A percentile compares a stretch with the other conserved stretches of the same genome.
Evolutionary conservation across 306 rosid genomes (phyloP).

Genomic region (Quercus engelmannii): DNA sequence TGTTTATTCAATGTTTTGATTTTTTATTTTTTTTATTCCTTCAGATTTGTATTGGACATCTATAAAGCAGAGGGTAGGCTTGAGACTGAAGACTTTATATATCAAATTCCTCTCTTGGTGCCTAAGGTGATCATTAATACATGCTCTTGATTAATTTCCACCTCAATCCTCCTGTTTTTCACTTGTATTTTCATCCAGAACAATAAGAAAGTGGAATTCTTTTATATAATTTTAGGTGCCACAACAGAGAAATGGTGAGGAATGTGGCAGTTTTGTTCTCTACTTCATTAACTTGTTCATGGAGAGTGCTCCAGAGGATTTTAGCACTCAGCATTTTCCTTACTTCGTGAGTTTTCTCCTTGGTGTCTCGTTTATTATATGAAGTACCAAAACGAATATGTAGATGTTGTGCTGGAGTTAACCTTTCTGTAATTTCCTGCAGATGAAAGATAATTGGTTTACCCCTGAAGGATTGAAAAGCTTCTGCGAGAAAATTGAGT

Average conservation of each 20-base stretch:
- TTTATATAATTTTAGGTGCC: conserved; percentile 53
- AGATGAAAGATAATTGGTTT: conserved; percentile 79
- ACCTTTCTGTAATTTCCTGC: conserved; percentile 34
- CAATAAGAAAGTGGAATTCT: not conserved
- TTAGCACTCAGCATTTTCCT: conserved; percentile 53
- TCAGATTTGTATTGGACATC: conserved; percentile 70
- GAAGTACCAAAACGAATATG: not conserved
- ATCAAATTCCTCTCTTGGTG: conserved; percentile 57
- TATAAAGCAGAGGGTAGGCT: conserved; percentile 45
- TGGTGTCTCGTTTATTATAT: not conserved
- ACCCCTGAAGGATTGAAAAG: conserved; percentile 34
- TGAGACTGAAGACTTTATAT: conserved; percentile 24
- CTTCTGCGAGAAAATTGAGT: conserved; percentile 35
- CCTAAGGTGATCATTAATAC: conserved; percentile 40
- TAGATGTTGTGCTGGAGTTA: not conserved
- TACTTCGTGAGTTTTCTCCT: conserved; percentile 58
- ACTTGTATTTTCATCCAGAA: not conserved
- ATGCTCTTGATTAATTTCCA: not conserved
- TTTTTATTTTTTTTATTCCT: not conserved
- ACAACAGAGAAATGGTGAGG: conserved; percentile 65
- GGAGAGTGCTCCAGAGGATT: conserved; percentile 53
- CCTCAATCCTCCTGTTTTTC: not conserved
- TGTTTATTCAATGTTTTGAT: not conserved
- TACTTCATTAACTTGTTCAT: conserved; percentile 64
- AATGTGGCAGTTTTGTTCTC: conserved; percentile 75